A percentile compares a stretch with the other conserved stretches of the same genome.
Evolutionary conservation across 1,284 basidiomycete species (phyloP).

Genomic region (Puccinia triticina): DNA sequence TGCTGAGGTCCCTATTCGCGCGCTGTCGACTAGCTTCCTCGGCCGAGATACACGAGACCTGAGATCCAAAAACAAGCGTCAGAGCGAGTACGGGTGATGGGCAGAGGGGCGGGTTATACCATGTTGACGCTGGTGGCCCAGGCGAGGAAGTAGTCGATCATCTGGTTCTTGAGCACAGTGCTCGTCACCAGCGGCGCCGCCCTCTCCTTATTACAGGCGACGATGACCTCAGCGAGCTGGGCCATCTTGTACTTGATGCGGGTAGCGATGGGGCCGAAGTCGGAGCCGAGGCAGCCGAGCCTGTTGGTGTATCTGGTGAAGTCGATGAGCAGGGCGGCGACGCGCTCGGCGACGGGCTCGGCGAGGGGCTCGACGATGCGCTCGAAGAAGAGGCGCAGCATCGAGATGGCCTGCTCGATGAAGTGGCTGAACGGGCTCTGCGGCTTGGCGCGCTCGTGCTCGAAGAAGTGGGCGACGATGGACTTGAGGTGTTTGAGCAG

Average conservation of each 20-base stretch:
- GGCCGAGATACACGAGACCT: conserved; percentile 50
- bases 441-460: conserved; percentile 47
- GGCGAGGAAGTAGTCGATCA: conserved; percentile 50
- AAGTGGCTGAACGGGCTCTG: conserved; percentile 66
- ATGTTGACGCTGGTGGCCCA: conserved; percentile 42
- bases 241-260: conserved; percentile 78
- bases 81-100: background rate
- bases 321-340: conserved; percentile 39
- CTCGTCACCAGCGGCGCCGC: conserved; percentile 64
- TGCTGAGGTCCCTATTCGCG: conserved; percentile 80
- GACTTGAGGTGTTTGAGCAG: conserved; percentile 73
- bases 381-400: conserved; percentile 76
- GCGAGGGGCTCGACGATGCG: conserved; percentile 67
- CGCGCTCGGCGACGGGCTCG: conserved; percentile 66
- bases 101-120: background rate
- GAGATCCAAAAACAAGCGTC: background rate
- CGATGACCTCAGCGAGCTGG: conserved; percentile 71
- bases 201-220: conserved; percentile 68
- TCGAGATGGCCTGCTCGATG: conserved; percentile 72
- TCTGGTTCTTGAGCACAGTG: conserved; percentile 42
- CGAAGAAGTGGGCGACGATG: conserved; percentile 64
- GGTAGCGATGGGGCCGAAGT: conserved; percentile 20
- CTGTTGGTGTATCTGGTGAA: conserved; percentile 50
- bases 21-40: conserved; percentile 67
- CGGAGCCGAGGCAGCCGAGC: conserved; percentile 23